phyloP scores from a whole-genome alignment of 2,329 filamentous ascomycete genomes.

The Hypoxylon sp. region DNA sequence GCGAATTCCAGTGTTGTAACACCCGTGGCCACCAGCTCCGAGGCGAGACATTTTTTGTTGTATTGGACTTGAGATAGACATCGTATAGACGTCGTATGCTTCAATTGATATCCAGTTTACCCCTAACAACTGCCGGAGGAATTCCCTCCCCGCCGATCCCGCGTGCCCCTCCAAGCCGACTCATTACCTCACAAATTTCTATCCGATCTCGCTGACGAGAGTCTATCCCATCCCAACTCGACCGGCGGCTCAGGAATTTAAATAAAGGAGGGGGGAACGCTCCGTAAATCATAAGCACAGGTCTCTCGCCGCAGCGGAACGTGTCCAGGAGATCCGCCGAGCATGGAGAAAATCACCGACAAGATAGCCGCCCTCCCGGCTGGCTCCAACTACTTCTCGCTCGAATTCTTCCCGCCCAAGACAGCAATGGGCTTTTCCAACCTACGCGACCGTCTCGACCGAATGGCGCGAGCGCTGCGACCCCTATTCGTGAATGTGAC shows the following conservation, averaged over 20 bases:
- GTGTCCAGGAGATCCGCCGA: constrained; percentile 19
- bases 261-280: not conserved
- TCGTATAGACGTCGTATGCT: not conserved
- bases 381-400: constrained; percentile 87
- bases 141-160: constrained; percentile 12
- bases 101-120: constrained; percentile 1
- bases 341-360: constrained; percentile 90
- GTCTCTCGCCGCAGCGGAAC: not conserved
- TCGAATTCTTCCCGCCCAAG: constrained; percentile 99
- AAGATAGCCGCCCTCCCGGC: constrained; percentile 92
- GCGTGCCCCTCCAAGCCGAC: constrained; percentile 2
- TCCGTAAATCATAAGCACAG: not conserved
- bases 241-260: not conserved
- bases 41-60: not conserved
- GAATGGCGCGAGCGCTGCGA: constrained; percentile 91
- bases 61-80: constrained; percentile 1
- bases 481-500: constrained; percentile 97
- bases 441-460: constrained; percentile 89
- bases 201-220: constrained; percentile 9
- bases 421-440: constrained; percentile 96
- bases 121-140: constrained; percentile 1
- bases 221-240: constrained; percentile 8
- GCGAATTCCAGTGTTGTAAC: constrained; percentile 13
- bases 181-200: not conserved
- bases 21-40: not conserved